Base-by-base conservation (phyloP, 352 stramenopile species). In the Blastocystis sp. region DNA sequence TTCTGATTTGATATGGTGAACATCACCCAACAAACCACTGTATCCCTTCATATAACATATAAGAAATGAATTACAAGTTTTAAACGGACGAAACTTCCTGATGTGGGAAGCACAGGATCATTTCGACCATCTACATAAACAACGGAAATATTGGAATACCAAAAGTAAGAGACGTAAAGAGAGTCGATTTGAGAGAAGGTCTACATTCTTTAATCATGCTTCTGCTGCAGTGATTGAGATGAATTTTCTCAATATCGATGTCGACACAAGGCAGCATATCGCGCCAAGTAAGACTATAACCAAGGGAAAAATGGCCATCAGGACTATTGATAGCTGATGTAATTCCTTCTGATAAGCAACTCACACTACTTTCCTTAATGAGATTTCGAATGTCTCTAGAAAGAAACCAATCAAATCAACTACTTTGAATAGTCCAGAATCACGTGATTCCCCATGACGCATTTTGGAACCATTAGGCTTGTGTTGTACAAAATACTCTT, bases 301-400 rank as follows among this genome's bases (percentile, higher is more conserved):
- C 73, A 4, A 85, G 26, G 3, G n/a, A n/a, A 34, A 68, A 54
- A 5, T 37, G 47, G 11, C 30, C 30, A 26, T n/a, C 13, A 26
- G 73, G 73, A 16, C 30, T 37, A 2, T 16, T 13, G 37, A 85
- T 34, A 13, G 30, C n/a, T 6, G 43, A 3, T 8, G 24, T 65
- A 8, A 85, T 9, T 13, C 73, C 73, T 11, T 85, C 73, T 39
- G 34, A 47, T 18, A 85, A 30, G 34, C 43, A 39, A 43, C 63
- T 85, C 47, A 85, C 73, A n/a, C 73, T 85, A 34, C 73, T 85
- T 24, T 85, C 73, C 24, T 85, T 85, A 37, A 85, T 24, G 16
- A 68, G 39, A 43, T 85, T 68, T 20, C 73, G 73, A 3, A 41
- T 66, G 37, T 66, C 45, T 85, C 73, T 85, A 13, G 43, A 54